Conservation (phyloP, 2,329 filamentous ascomycete genomes). For the Sporothrix curviconia region DNA sequence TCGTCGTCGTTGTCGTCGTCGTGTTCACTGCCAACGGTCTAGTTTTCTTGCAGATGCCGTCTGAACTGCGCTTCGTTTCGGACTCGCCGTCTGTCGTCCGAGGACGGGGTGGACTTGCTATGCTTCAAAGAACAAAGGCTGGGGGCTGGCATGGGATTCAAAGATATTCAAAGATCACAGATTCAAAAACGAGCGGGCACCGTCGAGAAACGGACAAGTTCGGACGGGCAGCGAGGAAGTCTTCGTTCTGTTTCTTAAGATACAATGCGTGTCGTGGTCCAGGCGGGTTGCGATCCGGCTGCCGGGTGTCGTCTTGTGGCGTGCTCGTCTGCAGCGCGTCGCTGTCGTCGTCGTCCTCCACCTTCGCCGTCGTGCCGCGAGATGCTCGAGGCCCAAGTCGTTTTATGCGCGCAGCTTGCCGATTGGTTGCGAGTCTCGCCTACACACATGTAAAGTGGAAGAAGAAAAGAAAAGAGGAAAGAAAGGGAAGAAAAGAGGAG, state of each 20-base stretch:
- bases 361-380: not conserved
- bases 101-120: not conserved
- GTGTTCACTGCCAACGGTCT: not conserved
- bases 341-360: not conserved
- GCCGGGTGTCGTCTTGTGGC: not conserved
- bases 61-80: no score
- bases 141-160: not conserved
- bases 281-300: not conserved
- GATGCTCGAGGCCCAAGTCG: no score
- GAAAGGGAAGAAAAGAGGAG: not conserved
- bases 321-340: not conserved
- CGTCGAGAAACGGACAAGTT: slow-evolving; percentile 10
- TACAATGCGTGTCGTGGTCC: not conserved
- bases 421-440: no score
- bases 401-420: no score
- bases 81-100: not conserved
- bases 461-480: slow-evolving; percentile 3
- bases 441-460: no score
- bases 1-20: not conserved
- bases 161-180: not conserved
- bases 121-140: not conserved
- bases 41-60: no score
- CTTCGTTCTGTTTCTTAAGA: not conserved
- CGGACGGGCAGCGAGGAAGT: not conserved
- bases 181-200: slow-evolving; percentile 11